phyloP scores from a whole-genome alignment of 2,329 filamentous ascomycete species.

The Monosporascus sp. region DNA sequence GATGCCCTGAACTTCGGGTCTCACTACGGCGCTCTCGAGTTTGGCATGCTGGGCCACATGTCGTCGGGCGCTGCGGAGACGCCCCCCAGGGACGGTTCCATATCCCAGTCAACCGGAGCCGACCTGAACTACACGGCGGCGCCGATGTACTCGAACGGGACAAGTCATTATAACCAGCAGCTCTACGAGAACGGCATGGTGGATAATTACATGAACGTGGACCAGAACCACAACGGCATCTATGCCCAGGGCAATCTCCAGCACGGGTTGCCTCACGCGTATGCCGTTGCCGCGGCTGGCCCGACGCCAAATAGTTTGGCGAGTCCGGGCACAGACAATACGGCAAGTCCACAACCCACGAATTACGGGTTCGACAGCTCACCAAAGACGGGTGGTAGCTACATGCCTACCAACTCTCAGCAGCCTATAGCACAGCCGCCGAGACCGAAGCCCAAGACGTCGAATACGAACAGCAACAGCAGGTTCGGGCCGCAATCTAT shows the following conservation, averaged over 20 bases:
- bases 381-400: conserved; percentile 34
- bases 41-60: conserved; percentile 95
- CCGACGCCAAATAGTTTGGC: conserved; percentile 51
- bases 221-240: conserved; percentile 40
- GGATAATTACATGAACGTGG: conserved; percentile 48
- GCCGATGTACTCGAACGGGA: conserved; percentile 47
- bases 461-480: conserved; percentile 31
- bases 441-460: conserved; percentile 39
- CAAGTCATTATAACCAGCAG: conserved; percentile 39
- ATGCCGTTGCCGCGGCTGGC: conserved; percentile 54
- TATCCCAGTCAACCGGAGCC: conserved; percentile 33
- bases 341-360: conserved; percentile 53
- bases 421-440: conserved; percentile 29
- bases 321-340: conserved; percentile 60
- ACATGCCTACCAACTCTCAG: conserved; percentile 23
- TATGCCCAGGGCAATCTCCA: conserved; percentile 55
- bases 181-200: conserved; percentile 47
- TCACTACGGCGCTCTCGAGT: conserved; percentile 91
- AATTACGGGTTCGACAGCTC: conserved; percentile 51
- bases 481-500: conserved; percentile 41
- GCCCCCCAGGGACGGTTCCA: conserved; percentile 57
- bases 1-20: conserved; percentile 93
- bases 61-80: conserved; percentile 82
- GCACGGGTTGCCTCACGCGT: conserved; percentile 59
- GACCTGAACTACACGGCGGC: conserved; percentile 37